Evolutionary conservation across 176 grass and related monocot species (phyloP), one percentile per base, ranked within the genome.

Genomic region (Triticum dicoccoides): DNA sequence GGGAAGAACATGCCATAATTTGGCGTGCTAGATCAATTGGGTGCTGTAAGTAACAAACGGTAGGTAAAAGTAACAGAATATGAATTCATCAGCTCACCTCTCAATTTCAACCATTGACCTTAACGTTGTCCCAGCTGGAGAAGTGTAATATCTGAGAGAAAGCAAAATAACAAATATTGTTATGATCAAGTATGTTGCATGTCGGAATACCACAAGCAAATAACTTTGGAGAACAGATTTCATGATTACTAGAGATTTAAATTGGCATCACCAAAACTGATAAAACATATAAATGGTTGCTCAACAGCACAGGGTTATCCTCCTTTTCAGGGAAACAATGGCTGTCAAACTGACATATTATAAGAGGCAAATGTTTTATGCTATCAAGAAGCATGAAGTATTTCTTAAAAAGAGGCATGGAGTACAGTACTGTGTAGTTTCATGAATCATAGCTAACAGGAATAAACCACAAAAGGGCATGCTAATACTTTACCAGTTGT

Each of bases 101-200:
- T 69, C 69, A 82, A 94, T 73, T 79, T 94, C 89, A 85, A 89
- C 87, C 77, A 85, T 23, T 7, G 92, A 94, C 71, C 92, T 90
- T 80, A 94, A 54, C 6, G 18, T 94, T 84, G 33, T 91, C 51
- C 92, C 92, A 89, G 87, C 62, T 29, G 92, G 92, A 73, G 87
- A 88, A 56, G 77, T 86, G 78, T 94, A 94, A 89, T 94, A 94
- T 72, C 92, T 94, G 81, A 82, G 54, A 89, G 73, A 84, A 84
- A 75, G 42, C 8, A 79, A 77, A 66, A n/a, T 64, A 71, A 71
- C 66, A 42, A n/a, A 65, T 51, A 51, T 34, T 34, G 56, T 73
- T 72, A 87, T 74, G 18, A 83, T 42, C 9, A 62, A 67, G 62
- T 56, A 81, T 39, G 52, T 17, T 76, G 15, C n/a, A 12, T 65